Conservation (phyloP, 176 grass and related monocot species). For the Phoenix roebelenii region DNA sequence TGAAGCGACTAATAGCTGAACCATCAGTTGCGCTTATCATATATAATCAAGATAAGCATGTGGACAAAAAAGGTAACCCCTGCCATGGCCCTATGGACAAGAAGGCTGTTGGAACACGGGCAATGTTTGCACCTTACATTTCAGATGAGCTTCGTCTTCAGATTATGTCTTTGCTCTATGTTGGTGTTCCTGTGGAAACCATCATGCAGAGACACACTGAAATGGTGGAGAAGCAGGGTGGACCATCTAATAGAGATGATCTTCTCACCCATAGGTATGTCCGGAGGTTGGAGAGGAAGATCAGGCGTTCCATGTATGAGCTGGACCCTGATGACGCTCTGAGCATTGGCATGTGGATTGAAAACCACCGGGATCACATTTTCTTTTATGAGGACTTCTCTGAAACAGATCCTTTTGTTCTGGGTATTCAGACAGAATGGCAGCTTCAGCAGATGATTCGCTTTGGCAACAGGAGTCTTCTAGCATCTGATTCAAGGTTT, state of each 20-base stretch:
- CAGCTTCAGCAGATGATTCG: constrained; percentile 94
- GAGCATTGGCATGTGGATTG: constrained; percentile 66
- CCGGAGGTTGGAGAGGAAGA: constrained; percentile 90
- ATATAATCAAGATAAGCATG: constrained; percentile 95
- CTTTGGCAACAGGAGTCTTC: constrained; percentile 63
- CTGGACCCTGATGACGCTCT: constrained; percentile 62
- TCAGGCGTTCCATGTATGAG: constrained; percentile 61
- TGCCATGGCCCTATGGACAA: constrained; percentile 91
- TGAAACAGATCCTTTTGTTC: constrained; percentile 52
- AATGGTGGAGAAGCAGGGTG: constrained; percentile 75
- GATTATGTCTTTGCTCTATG: constrained; percentile 81
- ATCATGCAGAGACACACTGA: constrained; percentile 92
- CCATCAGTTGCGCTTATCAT: constrained; percentile 88
- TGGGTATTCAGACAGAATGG: constrained; percentile 96
- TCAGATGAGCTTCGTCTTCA: constrained; percentile 80
- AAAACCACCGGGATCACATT: constrained; percentile 68
- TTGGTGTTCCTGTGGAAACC: constrained; percentile 82
- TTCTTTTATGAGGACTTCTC: constrained; percentile 90
- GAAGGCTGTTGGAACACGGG: constrained; percentile 73
- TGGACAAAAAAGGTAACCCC: constrained; percentile 79
- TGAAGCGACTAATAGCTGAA: constrained; percentile 89
- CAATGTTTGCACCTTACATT: constrained; percentile 94
- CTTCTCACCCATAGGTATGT: constrained; percentile 98
- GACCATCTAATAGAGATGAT: constrained; percentile 85
- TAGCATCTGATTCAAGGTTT: constrained; percentile 86